Base-by-base conservation (phyloP, 768 basidiomycete genomes). In the Suillus decipiens region DNA sequence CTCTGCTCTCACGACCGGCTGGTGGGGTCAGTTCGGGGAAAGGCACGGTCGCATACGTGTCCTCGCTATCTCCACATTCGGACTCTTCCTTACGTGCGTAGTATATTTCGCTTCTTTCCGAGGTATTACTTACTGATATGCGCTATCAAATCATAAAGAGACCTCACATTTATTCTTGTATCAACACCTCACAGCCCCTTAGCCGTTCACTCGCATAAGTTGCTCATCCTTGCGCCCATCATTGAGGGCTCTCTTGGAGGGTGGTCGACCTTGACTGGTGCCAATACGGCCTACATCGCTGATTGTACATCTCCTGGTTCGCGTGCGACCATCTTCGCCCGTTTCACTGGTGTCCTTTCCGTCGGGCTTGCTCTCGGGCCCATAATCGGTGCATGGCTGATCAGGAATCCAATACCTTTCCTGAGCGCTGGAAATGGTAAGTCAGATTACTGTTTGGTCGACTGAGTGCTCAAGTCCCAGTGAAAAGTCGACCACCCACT, bases 11-110 rank as follows among this genome's bases (percentile, higher is more conserved):
- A 92, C 90, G 5, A 93, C 93, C 0, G 92, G 90, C 0, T 91
- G 89, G 78, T 97, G 95, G 95, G 92, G 92, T 59, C 83, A 86
- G 56, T 84, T 88, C 47, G 89, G 91, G 11, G 94, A 96, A 72
- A 76, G 80, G 10, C 77, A 87, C 66, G 95, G 95, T 11, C 83
- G 95, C 41, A 94, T 89, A 55, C 83, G 82, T 31, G 84, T 96
- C 50, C 84, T 96, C 62, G 83, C 84, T 2, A 73, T 86, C 17
- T 83, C 89, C 42, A 80, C 89, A 7, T 64, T 87, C 22, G 93
- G 95, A 17, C 81, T 94, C 1, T 80, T 93, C 60, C 75, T 85
- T 66, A 90, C 89, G 94, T 93, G 69, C 62, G 86, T 50, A 4
- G 28, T 28, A 78, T 62, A 79, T 19, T 75, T 81, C 68, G 70